Percentiles rank a stretch among this genome's conserved stretches.
These are phyloP conservation scores for Monosporascus sp. DNA, from an alignment of 2,329 filamentous ascomycete genomes.

Conservation along the genomic window DNA sequence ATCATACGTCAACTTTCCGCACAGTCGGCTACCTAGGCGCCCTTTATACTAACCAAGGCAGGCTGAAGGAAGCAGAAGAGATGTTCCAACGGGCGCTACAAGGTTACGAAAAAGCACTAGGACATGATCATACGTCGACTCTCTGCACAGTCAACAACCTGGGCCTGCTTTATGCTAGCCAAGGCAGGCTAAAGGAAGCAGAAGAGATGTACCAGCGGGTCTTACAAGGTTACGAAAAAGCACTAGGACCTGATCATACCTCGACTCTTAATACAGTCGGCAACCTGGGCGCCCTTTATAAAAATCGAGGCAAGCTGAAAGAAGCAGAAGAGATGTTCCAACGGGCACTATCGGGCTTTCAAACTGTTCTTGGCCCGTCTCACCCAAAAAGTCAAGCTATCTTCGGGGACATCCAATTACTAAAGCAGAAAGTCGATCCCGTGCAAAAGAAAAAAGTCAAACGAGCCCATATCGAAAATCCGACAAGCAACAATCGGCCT, in stretches of 20 bases:
- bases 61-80: background rate
- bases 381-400: too few relatives aligned
- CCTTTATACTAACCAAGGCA: constrained; percentile 17
- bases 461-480: too few relatives aligned
- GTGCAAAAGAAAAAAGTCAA: too few relatives aligned
- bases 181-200: constrained; percentile 3
- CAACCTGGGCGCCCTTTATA: constrained; percentile 19
- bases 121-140: too few relatives aligned
- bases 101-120: too few relatives aligned
- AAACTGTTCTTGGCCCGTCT: too few relatives aligned
- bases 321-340: constrained; percentile 6
- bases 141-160: background rate
- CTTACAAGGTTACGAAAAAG: constrained; percentile 2
- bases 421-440: too few relatives aligned
- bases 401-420: too few relatives aligned
- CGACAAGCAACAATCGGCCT: too few relatives aligned
- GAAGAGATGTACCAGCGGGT: constrained; percentile 5
- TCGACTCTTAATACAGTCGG: constrained; percentile 19
- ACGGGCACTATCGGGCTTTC: too few relatives aligned
- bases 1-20: constrained; percentile 19
- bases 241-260: constrained; percentile 13
- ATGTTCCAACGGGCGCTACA: too few relatives aligned
- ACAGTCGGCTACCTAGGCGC: too few relatives aligned
- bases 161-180: constrained; percentile 4
- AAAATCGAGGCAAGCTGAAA: constrained; percentile 13